phyloP scores from a whole-genome alignment of 148 eudicot species.

The Talinum fruticosum region DNA sequence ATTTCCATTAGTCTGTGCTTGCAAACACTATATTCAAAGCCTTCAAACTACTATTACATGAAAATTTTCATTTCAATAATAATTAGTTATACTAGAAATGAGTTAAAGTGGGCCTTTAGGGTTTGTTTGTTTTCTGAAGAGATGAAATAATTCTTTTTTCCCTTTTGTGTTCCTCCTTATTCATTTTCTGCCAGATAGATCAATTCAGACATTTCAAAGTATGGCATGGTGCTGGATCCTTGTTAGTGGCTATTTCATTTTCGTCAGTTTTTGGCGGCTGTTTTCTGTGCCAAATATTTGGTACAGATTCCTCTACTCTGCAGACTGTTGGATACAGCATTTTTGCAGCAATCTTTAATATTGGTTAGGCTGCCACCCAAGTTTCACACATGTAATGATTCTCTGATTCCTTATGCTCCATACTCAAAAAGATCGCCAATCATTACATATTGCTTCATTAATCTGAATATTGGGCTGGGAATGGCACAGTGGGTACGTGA shows the following conservation, averaged over 20 bases:
- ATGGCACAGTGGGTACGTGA: not conserved
- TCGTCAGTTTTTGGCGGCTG: constrained; percentile 98
- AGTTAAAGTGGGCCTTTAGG: not conserved
- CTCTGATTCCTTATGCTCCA: constrained; percentile 8
- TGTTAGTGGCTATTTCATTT: constrained; percentile 84
- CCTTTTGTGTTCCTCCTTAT: constrained; percentile 8
- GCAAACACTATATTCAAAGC: not conserved
- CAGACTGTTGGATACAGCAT: constrained; percentile 83
- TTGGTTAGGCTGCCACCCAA: constrained; percentile 96
- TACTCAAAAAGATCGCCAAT: not conserved
- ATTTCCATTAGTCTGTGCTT: not conserved
- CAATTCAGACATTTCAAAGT: constrained; percentile 85
- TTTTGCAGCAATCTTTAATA: constrained; percentile 83
- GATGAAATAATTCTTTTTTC: not conserved
- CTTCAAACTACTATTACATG: not conserved
- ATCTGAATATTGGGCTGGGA: not conserved
- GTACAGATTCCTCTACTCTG: constrained; percentile 53
- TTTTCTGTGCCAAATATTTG: constrained; percentile 73
- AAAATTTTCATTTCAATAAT: not conserved
- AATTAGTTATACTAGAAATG: not conserved
- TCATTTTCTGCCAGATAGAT: constrained; percentile 63
- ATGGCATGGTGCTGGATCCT: constrained; percentile 94
- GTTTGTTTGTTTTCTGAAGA: not conserved
- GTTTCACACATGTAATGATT: constrained; percentile 87
- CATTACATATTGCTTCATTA: not conserved